phyloP scores from a whole-genome alignment of 805 yeast genomes.

The Wickerhamiella slavikovae region DNA sequence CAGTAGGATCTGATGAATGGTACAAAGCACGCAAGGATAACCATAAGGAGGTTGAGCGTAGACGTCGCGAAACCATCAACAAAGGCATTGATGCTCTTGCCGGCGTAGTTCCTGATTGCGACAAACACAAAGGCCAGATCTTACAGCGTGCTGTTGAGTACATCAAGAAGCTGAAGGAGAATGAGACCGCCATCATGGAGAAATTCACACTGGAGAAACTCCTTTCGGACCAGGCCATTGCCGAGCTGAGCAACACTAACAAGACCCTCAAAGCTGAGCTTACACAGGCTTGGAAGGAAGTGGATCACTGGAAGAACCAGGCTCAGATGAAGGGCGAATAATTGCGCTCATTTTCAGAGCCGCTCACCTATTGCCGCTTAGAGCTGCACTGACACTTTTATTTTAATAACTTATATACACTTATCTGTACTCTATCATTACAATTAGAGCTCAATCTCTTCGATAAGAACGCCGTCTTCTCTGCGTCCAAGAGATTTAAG shows the following conservation, averaged over 20 bases:
- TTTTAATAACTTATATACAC: no score
- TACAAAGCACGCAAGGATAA: conserved; percentile 64
- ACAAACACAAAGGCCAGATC: conserved; percentile 66
- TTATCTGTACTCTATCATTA: no score
- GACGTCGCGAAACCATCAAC: conserved; percentile 18
- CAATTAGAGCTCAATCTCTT: no score
- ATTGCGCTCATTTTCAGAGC: not conserved
- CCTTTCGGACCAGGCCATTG: conserved; percentile 75
- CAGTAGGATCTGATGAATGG: conserved; percentile 69
- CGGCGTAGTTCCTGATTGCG: conserved; percentile 23
- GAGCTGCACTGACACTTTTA: not conserved
- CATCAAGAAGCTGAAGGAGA: conserved; percentile 73
- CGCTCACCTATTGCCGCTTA: not conserved
- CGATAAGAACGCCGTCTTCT: not conserved
- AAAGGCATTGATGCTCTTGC: conserved; percentile 22
- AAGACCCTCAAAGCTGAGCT: conserved; percentile 75
- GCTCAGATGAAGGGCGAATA: conserved; percentile 5
- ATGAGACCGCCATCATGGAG: conserved; percentile 73
- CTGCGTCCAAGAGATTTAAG: not conserved
- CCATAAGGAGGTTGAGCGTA: conserved; percentile 32
- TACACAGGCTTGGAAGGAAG: conserved; percentile 80
- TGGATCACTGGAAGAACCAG: conserved; percentile 51
- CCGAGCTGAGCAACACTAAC: conserved; percentile 66
- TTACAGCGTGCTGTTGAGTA: conserved; percentile 76
- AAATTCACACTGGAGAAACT: conserved; percentile 91